Evolutionary conservation across 768 basidiomycete genomes (phyloP).

Genomic region (Rhizopogon vulgaris): DNA sequence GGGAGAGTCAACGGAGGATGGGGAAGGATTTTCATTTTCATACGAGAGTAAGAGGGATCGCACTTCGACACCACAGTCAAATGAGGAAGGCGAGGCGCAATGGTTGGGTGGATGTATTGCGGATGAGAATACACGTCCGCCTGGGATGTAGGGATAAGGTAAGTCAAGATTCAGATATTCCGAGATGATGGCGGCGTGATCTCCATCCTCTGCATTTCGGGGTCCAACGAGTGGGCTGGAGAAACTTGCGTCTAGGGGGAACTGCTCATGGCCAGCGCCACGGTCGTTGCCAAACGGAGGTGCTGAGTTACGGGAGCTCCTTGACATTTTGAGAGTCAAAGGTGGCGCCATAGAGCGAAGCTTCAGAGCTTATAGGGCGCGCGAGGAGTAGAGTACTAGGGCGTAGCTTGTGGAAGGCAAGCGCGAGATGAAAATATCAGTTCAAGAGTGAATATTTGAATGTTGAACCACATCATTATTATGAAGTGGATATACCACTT

Average conservation of each 20-base stretch:
- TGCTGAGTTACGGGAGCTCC: neutral
- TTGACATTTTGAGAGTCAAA: neutral
- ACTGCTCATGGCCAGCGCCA: neutral
- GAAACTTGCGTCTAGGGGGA: neutral
- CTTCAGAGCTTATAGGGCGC: neutral
- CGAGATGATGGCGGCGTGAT: neutral
- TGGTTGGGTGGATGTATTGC: neutral
- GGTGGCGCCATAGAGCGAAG: neutral
- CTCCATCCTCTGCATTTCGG: neutral
- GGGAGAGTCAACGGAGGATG: slow-evolving; percentile 4
- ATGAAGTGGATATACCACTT: neutral
- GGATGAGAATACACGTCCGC: neutral
- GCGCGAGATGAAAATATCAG: neutral
- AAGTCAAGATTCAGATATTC: neutral
- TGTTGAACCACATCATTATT: slow-evolving; percentile 1
- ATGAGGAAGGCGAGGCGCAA: neutral
- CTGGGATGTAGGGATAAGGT: neutral
- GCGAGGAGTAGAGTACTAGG: neutral
- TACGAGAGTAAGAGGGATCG: slow-evolving; percentile 20
- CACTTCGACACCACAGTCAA: neutral
- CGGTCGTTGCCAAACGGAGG: neutral
- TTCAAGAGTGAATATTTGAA: neutral
- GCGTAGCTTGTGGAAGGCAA: neutral
- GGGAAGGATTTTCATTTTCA: slow-evolving; percentile 1
- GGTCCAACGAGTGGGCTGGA: neutral